phyloP scores from a whole-genome alignment of 805 yeast species.

The Yarrowia hollandica region DNA sequence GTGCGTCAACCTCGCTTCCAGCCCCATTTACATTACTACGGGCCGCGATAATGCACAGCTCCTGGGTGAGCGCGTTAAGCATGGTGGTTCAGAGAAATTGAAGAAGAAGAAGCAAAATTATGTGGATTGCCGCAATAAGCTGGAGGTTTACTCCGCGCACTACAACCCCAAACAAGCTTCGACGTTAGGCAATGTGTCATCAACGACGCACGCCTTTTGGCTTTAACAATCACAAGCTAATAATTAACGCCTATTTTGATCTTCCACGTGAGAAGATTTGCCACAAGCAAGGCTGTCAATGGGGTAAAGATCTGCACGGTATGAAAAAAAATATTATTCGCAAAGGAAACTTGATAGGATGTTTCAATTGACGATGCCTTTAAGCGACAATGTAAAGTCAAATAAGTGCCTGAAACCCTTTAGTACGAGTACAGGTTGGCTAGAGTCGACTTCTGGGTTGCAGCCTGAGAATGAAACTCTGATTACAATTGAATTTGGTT shows the following conservation, averaged over 20 bases:
- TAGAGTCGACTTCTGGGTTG: not conserved
- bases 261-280: not conserved
- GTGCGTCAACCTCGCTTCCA: not conserved
- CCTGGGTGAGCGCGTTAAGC: not conserved
- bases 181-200: not conserved
- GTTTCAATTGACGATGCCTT: no score
- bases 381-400: no score
- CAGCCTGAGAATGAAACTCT: slow-evolving; percentile 27
- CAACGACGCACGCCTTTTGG: not conserved
- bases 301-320: no score
- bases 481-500: slow-evolving; percentile 6
- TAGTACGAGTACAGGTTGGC: no score
- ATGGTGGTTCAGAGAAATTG: no score
- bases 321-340: no score
- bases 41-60: slow-evolving; percentile 7
- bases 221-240: slow-evolving; percentile 14
- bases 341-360: no score
- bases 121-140: not conserved
- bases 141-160: not conserved
- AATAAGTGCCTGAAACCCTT: not conserved
- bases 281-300: no score
- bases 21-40: not conserved
- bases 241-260: slow-evolving; percentile 16
- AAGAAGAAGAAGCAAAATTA: not conserved
- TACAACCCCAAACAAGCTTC: not conserved